Conservation (phyloP, 805 yeast species). For the Phaffomyces thermotolerans region DNA sequence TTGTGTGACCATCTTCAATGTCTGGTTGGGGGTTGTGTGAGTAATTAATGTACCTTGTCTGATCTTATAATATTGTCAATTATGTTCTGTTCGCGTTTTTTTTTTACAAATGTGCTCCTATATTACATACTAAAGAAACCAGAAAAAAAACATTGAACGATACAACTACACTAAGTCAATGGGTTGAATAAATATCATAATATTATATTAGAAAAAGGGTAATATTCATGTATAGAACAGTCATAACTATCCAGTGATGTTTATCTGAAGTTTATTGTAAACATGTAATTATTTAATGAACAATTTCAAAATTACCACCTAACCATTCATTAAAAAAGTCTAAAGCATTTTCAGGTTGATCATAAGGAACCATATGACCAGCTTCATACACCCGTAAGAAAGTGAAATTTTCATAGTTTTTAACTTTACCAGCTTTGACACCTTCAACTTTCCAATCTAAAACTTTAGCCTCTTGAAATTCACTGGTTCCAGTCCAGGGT, state of each 20-base stretch:
- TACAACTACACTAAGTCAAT: too few species aligned
- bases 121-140: too few species aligned
- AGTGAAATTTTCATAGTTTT: constrained; percentile 62
- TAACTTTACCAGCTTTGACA: constrained; percentile 58
- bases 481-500: constrained; percentile 56
- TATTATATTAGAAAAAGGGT: not conserved
- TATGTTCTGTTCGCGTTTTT: too few species aligned
- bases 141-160: too few species aligned
- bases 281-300: constrained; percentile 3
- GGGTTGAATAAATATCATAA: not conserved
- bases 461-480: constrained; percentile 40
- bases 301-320: constrained; percentile 46
- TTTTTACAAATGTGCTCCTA: too few species aligned
- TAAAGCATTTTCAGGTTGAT: constrained; percentile 72
- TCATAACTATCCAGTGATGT: not conserved
- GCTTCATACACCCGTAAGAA: constrained; percentile 82
- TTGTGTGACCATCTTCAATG: constrained; percentile 9
- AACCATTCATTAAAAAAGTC: constrained; percentile 87
- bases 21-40: not conserved
- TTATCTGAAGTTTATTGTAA: too few species aligned
- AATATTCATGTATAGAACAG: too few species aligned
- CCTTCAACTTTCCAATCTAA: constrained; percentile 42
- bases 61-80: too few species aligned
- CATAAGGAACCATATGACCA: constrained; percentile 94
- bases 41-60: too few species aligned